These are phyloP conservation scores for Phytophthora pistaciae DNA, from an alignment of 352 stramenopile species.

Conservation along the genomic window DNA sequence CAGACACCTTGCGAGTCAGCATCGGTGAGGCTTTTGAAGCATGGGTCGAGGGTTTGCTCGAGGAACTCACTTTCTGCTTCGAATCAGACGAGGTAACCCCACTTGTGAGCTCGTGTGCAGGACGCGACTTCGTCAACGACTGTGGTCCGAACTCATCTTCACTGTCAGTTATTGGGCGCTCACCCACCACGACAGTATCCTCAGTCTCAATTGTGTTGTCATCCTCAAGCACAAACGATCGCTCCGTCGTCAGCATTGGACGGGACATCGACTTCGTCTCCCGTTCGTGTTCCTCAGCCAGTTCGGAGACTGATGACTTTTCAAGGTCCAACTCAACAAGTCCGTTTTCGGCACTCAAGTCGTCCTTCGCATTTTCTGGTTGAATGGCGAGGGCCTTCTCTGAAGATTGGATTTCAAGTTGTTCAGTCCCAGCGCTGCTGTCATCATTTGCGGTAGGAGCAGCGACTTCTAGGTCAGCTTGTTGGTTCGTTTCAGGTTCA, in stretches of 20 bases:
- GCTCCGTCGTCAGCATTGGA: slow-evolving; percentile 72
- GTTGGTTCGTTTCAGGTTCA: not conserved
- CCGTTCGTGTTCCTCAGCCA: slow-evolving; percentile 18
- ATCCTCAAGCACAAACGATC: slow-evolving; percentile 74
- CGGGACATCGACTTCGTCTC: slow-evolving; percentile 27
- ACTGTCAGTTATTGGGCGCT: slow-evolving; percentile 63
- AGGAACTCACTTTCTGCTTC: slow-evolving; percentile 7
- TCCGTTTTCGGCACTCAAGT: slow-evolving; percentile 6
- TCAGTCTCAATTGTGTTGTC: slow-evolving; percentile 69
- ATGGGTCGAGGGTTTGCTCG: slow-evolving; percentile 12
- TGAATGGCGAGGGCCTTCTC: slow-evolving; percentile 3
- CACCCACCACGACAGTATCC: slow-evolving; percentile 69
- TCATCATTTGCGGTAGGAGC: not conserved
- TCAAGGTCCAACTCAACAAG: slow-evolving; percentile 17
- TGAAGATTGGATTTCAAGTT: not conserved
- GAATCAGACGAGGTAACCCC: slow-evolving; percentile 11
- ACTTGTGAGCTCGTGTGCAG: slow-evolving; percentile 19
- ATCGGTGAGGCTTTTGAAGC: slow-evolving; percentile 12
- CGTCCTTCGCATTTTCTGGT: not conserved
- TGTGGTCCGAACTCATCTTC: slow-evolving; percentile 55
- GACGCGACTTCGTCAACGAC: slow-evolving; percentile 6
- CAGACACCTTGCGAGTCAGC: slow-evolving; percentile 33
- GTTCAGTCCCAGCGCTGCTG: not conserved
- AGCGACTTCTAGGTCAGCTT: not conserved
- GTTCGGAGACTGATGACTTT: slow-evolving; percentile 1